Base-by-base conservation (phyloP, 208 protist genomes). In the Lotmaria passim region DNA sequence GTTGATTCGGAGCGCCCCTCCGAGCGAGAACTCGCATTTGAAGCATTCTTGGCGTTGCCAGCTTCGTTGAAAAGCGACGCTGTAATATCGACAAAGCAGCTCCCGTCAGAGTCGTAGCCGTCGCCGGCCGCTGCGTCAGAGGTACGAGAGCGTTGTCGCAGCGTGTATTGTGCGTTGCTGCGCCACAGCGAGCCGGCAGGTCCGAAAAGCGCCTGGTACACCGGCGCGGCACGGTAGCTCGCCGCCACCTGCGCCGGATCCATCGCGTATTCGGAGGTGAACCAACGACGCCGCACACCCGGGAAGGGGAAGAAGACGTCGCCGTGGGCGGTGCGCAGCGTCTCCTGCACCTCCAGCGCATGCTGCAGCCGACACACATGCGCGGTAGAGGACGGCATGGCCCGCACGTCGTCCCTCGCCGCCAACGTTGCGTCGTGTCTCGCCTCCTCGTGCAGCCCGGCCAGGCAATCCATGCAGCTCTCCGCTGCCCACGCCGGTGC, bases 251-350 rank as follows among this genome's bases (percentile, higher is more conserved):
- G 71, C n/a, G 59, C 36, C 12, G 86, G 81, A 0, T 55, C 72
- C 23, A 91, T 50, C 5, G 79, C 74, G 58, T 93, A 92, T 68
- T 93, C 85, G 0, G 82, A 87, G 24, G 61, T 72, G 61, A 92
- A 93, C 85, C 80, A 89, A 12, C 89, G 87, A 4, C 88, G 70
- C 15, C 81, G 82, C 24, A 87, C 83, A 10, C 75, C 76, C 11
- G 72, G 73, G 41, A 96, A 96, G 3, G 91, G 91, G 36, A 96
- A 87, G 53, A 91, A 93, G 41, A 86, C 79, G 57, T 96, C 91
- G 24, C 64, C 63, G 67, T 96, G 89, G 15, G 57, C 88, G 21
- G 74, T 68, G 26, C 67, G 52, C 52, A 77, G 46, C 33, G 84
- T 93, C 63, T 74, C 47, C 46, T 84, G 46, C 34, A 73, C 57